Evolutionary conservation across 2,329 filamentous ascomycete species (phyloP).

Genomic region (Xylariaceae sp.): DNA sequence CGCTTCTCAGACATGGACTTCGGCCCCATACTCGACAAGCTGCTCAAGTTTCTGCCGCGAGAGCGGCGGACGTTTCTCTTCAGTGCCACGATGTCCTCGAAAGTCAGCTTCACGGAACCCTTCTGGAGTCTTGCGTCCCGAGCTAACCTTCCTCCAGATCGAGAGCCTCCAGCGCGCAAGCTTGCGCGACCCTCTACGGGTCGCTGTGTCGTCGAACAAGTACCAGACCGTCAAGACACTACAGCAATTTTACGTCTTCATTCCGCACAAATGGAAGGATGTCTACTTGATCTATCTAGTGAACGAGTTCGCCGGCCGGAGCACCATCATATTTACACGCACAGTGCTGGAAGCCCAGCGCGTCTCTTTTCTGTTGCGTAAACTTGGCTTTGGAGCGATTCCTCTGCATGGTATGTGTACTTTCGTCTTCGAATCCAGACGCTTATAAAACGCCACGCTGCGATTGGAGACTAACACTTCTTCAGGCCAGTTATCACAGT

Average conservation of each 20-base stretch:
- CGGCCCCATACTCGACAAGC: constrained; percentile 84
- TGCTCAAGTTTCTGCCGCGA: constrained; percentile 77
- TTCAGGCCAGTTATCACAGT: constrained; percentile 73
- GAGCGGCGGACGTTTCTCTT: constrained; percentile 81
- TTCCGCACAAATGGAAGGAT: constrained; percentile 83
- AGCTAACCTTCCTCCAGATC: constrained; percentile 45
- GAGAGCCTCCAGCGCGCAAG: constrained; percentile 88
- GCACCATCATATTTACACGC: constrained; percentile 81
- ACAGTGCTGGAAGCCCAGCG: constrained; percentile 90
- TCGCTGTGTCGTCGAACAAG: constrained; percentile 73
- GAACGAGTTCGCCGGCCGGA: constrained; percentile 81
- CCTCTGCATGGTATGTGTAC: constrained; percentile 63
- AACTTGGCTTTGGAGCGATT: constrained; percentile 82
- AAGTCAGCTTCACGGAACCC: constrained; percentile 29
- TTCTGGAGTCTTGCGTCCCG: too few relatives aligned
- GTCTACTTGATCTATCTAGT: constrained; percentile 79
- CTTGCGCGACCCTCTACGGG: constrained; percentile 72
- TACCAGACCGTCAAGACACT: constrained; percentile 90
- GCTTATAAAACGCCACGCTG: neutral
- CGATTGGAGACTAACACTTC: neutral
- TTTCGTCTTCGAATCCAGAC: too few relatives aligned
- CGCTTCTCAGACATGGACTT: constrained; percentile 90
- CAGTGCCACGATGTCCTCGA: constrained; percentile 88
- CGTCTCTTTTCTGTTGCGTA: constrained; percentile 71
- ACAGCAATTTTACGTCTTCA: constrained; percentile 77